Evolutionary conservation across 768 basidiomycete species (phyloP).

Genomic region (Amanita pseudoporphyria): DNA sequence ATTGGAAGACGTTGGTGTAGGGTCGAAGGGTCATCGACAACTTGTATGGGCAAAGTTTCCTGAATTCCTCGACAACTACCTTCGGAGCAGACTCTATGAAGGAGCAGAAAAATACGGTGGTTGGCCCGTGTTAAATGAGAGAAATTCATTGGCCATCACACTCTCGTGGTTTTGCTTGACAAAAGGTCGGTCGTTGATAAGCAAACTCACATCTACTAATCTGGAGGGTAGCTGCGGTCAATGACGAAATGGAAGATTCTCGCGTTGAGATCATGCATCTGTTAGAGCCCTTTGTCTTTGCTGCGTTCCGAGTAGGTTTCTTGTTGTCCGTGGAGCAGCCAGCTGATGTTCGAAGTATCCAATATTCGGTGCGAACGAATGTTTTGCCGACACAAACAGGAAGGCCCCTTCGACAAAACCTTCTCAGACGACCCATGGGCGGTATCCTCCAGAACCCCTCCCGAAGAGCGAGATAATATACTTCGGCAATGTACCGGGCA

Average conservation of each 20-base stretch:
- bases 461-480: constrained; percentile 25
- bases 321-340: constrained; percentile 10
- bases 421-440: constrained; percentile 15
- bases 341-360: constrained; percentile 26
- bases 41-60: constrained; percentile 34
- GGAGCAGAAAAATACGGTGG: constrained; percentile 28
- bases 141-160: constrained; percentile 35
- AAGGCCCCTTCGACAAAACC: constrained; percentile 10
- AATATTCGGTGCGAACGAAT: constrained; percentile 29
- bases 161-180: constrained; percentile 34
- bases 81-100: constrained; percentile 30
- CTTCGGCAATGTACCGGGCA: constrained; percentile 28
- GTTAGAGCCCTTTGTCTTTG: constrained; percentile 37
- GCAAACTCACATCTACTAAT: not conserved
- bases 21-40: constrained; percentile 36
- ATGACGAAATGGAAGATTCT: constrained; percentile 22
- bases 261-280: constrained; percentile 24
- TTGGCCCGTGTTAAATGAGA: constrained; percentile 39
- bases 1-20: constrained; percentile 43
- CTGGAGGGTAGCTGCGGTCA: constrained; percentile 19
- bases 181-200: not conserved
- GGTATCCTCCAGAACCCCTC: constrained; percentile 21
- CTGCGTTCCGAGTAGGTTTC: constrained; percentile 37
- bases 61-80: constrained; percentile 27
- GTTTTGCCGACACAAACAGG: constrained; percentile 16